Percentiles rank a stretch among this genome's conserved stretches.
These are phyloP conservation scores for Neofusicoccum kwambonambiense DNA, from an alignment of 2,329 filamentous ascomycete genomes.

Conservation along the genomic window DNA sequence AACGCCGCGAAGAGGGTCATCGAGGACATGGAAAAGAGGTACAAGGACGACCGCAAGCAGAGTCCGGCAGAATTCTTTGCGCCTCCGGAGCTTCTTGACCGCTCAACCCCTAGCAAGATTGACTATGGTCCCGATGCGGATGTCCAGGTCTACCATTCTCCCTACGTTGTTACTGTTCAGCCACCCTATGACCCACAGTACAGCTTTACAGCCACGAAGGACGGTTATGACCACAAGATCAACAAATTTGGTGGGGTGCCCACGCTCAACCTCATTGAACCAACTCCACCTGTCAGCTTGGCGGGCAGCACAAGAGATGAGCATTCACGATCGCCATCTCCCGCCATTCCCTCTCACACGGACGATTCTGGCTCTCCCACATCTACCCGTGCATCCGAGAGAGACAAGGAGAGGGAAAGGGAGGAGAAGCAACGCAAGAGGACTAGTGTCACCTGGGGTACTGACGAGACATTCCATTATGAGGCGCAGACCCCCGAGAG, in stretches of 20 bases:
- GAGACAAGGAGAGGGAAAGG: slow-evolving; percentile 22
- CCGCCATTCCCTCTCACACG: slow-evolving; percentile 19
- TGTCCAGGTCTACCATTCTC: slow-evolving; percentile 44
- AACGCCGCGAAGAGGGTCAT: slow-evolving; percentile 41
- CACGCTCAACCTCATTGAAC: slow-evolving; percentile 55
- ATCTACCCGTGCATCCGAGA: slow-evolving; percentile 16
- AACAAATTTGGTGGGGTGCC: slow-evolving; percentile 48
- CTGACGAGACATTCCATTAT: slow-evolving; percentile 47
- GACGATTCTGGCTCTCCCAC: slow-evolving; percentile 25
- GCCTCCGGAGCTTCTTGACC: slow-evolving; percentile 43
- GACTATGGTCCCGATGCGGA: slow-evolving; percentile 40
- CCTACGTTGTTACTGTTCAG: slow-evolving; percentile 29
- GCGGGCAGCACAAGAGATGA: slow-evolving; percentile 36
- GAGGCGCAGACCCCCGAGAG: slow-evolving; percentile 48
- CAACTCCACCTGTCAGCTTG: slow-evolving; percentile 55
- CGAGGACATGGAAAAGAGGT: slow-evolving; percentile 43
- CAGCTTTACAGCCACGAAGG: slow-evolving; percentile 40
- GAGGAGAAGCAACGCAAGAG: slow-evolving; percentile 26
- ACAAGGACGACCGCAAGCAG: slow-evolving; percentile 39
- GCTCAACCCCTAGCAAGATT: slow-evolving; percentile 24
- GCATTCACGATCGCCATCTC: slow-evolving; percentile 35
- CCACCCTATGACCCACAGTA: slow-evolving; percentile 40
- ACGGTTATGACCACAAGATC: slow-evolving; percentile 33
- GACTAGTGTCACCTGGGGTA: slow-evolving; percentile 48
- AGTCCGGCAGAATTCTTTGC: slow-evolving; percentile 46